Evolutionary conservation across 1,284 basidiomycete genomes (phyloP).

Genomic region (Rhodotorula sp.): DNA sequence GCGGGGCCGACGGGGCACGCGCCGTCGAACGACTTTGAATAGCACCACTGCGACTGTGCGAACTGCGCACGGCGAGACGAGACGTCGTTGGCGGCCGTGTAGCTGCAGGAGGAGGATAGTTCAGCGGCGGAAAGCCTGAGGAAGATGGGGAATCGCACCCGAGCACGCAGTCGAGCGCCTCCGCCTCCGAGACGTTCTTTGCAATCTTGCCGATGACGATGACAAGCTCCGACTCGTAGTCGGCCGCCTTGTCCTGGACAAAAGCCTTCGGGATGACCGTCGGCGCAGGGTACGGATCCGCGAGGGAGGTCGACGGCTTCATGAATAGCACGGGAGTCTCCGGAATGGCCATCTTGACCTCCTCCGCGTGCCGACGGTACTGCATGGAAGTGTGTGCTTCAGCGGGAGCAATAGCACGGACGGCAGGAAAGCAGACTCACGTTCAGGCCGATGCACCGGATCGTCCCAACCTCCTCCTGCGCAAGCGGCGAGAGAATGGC

Average conservation of each 20-base stretch:
- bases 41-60: constrained; percentile 51
- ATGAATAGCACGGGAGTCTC: constrained; percentile 45
- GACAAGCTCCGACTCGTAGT: constrained; percentile 63
- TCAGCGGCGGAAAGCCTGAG: not conserved
- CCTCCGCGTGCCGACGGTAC: constrained; percentile 53
- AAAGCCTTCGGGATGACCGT: constrained; percentile 40
- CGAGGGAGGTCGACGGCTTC: constrained; percentile 44
- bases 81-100: constrained; percentile 53
- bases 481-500: constrained; percentile 51
- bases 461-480: constrained; percentile 39
- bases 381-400: constrained; percentile 16
- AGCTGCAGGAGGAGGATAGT: not conserved
- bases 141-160: constrained; percentile 11
- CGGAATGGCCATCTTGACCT: constrained; percentile 40
- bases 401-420: too few relatives aligned
- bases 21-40: constrained; percentile 53
- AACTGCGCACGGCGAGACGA: constrained; percentile 48
- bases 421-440: constrained; percentile 3
- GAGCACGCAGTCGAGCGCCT: constrained; percentile 61
- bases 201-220: constrained; percentile 78
- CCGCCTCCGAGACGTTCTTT: constrained; percentile 71
- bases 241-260: constrained; percentile 41
- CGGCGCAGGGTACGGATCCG: constrained; percentile 33
- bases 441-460: constrained; percentile 36
- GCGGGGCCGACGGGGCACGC: constrained; percentile 52